These are phyloP conservation scores for Thymus quinquecostatus DNA, from an alignment of 257 asterid species.

Conservation along the genomic window DNA sequence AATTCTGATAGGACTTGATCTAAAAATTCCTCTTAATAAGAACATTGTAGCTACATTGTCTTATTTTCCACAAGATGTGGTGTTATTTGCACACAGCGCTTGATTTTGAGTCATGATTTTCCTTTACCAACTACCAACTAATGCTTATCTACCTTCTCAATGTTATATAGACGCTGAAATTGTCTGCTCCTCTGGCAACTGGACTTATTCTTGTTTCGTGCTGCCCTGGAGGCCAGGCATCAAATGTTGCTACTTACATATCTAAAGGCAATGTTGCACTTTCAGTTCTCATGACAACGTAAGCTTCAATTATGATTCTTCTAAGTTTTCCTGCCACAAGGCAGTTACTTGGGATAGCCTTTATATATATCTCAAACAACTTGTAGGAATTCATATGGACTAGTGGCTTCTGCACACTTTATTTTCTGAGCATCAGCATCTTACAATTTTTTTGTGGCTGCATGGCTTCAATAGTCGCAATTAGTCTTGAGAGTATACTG, in stretches of 20 bases:
- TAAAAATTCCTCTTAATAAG: background rate
- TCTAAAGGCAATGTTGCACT: constrained; percentile 98
- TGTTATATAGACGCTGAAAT: constrained; percentile 64
- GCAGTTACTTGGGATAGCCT: background rate
- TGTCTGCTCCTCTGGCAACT: constrained; percentile 98
- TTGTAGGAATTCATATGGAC: constrained; percentile 4
- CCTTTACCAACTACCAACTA: background rate
- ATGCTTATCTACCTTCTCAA: constrained; percentile 28
- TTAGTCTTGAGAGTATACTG: constrained; percentile 14
- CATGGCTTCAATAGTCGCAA: background rate
- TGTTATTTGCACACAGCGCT: background rate
- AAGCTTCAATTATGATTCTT: constrained; percentile 38
- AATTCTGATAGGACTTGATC: constrained; percentile 13
- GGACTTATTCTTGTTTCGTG: constrained; percentile 97
- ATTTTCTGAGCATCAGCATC: background rate
- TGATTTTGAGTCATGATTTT: constrained; percentile 25
- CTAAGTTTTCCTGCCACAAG: background rate
- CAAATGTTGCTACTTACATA: constrained; percentile 94
- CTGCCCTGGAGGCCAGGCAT: constrained; percentile 99
- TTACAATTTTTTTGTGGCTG: background rate
- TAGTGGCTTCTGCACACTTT: constrained; percentile 10
- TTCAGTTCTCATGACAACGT: constrained; percentile 99
- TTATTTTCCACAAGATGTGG: background rate
- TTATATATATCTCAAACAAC: background rate
- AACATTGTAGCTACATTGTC: constrained; percentile 11